These are phyloP conservation scores for Zymoseptoria crescenta DNA, from an alignment of 2,329 filamentous ascomycete genomes.

Conservation along the genomic window DNA sequence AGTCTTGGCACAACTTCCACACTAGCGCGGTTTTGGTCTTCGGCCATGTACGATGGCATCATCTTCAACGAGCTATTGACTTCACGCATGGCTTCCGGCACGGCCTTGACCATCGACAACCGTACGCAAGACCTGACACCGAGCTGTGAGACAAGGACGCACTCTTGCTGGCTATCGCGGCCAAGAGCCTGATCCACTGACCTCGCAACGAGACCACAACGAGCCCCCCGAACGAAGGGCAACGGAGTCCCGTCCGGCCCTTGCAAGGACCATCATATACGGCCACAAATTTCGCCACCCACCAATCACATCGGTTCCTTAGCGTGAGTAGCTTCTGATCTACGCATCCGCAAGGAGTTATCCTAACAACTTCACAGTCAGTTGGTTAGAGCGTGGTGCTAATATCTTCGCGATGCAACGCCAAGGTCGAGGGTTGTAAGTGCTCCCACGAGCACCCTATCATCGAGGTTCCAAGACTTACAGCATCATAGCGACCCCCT, in stretches of 20 bases:
- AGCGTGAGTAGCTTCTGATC: not conserved
- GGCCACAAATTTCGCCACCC: too few species aligned
- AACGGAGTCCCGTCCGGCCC: not conserved
- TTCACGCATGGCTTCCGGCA: not conserved
- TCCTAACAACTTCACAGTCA: conserved; percentile 6
- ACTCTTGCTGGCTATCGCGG: too few species aligned
- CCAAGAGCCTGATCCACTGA: too few species aligned
- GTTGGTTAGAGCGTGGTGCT: conserved; percentile 22
- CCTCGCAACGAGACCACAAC: too few species aligned
- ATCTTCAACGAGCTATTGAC: not conserved
- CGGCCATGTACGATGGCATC: too few species aligned
- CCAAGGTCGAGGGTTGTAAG: not conserved
- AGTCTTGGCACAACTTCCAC: too few species aligned
- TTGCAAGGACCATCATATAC: too few species aligned
- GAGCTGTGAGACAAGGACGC: too few species aligned
- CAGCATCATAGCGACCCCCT: not conserved
- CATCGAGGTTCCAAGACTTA: too few species aligned
- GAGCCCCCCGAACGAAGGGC: not conserved
- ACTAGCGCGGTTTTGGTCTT: too few species aligned
- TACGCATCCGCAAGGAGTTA: not conserved
- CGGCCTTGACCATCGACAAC: not conserved
- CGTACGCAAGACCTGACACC: not conserved
- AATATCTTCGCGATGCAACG: conserved; percentile 1
- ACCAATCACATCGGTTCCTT: not conserved
- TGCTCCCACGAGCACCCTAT: too few species aligned